Evolutionary conservation across 2,329 filamentous ascomycete species (phyloP).

Genomic region (Trichophyton simii): DNA sequence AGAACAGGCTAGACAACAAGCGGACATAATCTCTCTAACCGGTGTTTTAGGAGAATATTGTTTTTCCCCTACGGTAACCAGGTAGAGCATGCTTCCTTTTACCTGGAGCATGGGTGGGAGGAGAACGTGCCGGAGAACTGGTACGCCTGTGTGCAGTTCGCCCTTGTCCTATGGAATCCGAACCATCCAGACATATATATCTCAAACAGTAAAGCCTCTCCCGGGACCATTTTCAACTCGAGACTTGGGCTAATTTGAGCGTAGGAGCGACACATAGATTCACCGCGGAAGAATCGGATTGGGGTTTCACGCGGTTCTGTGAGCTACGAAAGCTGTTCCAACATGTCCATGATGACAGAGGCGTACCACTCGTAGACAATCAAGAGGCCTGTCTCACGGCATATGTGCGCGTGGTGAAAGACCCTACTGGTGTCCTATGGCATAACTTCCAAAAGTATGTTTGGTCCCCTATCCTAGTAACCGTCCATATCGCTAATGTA

Average conservation of each 20-base stretch:
- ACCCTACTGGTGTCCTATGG: constrained; percentile 38
- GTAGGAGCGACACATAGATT: constrained; percentile 80
- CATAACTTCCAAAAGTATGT: constrained; percentile 35
- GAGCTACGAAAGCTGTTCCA: constrained; percentile 79
- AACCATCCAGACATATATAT: constrained; percentile 76
- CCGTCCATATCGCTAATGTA: constrained; percentile 25
- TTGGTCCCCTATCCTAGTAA: constrained; percentile 6
- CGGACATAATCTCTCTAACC: constrained; percentile 16
- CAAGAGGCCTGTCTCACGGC: constrained; percentile 36
- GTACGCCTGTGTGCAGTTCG: constrained; percentile 94
- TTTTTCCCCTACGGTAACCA: constrained; percentile 96
- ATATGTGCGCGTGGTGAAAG: constrained; percentile 38
- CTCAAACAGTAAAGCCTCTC: constrained; percentile 49
- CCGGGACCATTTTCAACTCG: neutral
- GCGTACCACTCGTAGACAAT: constrained; percentile 43
- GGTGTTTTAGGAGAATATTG: constrained; percentile 61
- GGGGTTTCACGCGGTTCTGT: constrained; percentile 95
- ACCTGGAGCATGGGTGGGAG: constrained; percentile 87
- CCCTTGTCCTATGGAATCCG: constrained; percentile 84
- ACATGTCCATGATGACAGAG: constrained; percentile 56
- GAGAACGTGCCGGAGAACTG: constrained; percentile 71
- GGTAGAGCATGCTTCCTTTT: constrained; percentile 85
- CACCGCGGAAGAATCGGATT: constrained; percentile 90
- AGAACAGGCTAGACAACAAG: neutral
- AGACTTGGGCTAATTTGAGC: constrained; percentile 8